phyloP scores from a whole-genome alignment of 768 basidiomycete species.

The Chlorophyllum brunneum region DNA sequence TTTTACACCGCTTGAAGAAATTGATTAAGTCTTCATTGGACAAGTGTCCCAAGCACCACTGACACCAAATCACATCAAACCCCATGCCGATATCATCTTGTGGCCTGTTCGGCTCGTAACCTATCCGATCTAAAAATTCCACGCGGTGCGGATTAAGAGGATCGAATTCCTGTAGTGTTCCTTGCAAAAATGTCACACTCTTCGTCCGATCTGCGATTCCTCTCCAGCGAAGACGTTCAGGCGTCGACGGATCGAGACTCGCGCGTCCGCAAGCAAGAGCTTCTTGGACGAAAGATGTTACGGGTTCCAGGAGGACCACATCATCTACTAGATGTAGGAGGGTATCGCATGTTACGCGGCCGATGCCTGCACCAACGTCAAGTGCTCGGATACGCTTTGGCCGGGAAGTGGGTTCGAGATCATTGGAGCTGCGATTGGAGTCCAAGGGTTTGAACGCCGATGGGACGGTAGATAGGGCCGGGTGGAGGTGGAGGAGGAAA shows the following conservation, averaged over 20 bases:
- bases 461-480: constrained; percentile 72
- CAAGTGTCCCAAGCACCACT: constrained; percentile 95
- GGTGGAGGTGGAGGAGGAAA: constrained; percentile 78
- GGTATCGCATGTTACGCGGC: constrained; percentile 85
- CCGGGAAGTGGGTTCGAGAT: constrained; percentile 17
- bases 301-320: constrained; percentile 89
- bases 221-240: constrained; percentile 46
- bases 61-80: constrained; percentile 94
- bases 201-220: constrained; percentile 61
- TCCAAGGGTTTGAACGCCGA: constrained; percentile 61
- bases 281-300: constrained; percentile 69
- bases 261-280: constrained; percentile 46
- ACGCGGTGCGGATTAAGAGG: constrained; percentile 49
- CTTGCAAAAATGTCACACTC: constrained; percentile 77
- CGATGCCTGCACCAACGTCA: constrained; percentile 93
- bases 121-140: constrained; percentile 61
- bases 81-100: constrained; percentile 47
- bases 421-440: constrained; percentile 13
- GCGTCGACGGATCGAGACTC: constrained; percentile 23
- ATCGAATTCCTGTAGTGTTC: constrained; percentile 78
- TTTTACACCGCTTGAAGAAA: constrained; percentile 66
- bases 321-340: constrained; percentile 86
- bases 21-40: constrained; percentile 69
- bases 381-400: constrained; percentile 56
- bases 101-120: constrained; percentile 45